Evolutionary conservation across 31 red algal species (phyloP).

Genomic region (Odonthalia washingtoniensis): DNA sequence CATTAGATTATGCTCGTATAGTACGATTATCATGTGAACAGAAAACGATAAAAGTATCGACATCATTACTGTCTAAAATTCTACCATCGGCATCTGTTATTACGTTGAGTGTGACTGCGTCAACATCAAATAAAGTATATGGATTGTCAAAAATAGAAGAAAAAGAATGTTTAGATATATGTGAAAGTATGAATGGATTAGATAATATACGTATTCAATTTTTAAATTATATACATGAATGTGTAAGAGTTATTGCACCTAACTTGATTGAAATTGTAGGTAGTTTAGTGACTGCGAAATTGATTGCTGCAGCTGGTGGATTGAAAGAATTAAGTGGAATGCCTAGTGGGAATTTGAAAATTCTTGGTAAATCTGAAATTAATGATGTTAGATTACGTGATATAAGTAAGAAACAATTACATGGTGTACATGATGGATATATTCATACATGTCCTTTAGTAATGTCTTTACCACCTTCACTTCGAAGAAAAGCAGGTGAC

Average conservation of each 20-base stretch:
- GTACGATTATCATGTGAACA: conserved; percentile 40
- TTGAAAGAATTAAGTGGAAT: conserved; percentile 63
- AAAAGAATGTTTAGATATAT: conserved; percentile 28
- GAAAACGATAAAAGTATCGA: conserved; percentile 34
- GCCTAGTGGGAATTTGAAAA: conserved; percentile 76
- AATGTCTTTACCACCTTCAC: conserved; percentile 53
- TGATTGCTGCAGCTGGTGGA: conserved; percentile 74
- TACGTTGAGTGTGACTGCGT: conserved; percentile 64
- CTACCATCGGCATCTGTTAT: conserved; percentile 71
- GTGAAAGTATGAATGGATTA: conserved; percentile 35
- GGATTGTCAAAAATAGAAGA: conserved; percentile 47
- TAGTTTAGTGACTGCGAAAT: conserved; percentile 64
- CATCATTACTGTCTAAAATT: conserved; percentile 59
- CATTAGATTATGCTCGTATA: conserved; percentile 72
- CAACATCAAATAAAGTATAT: conserved; percentile 49
- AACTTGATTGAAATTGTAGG: conserved; percentile 76
- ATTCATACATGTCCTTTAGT: conserved; percentile 61
- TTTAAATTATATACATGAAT: conserved; percentile 58
- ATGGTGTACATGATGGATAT: conserved; percentile 69
- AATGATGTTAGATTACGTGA: too few species aligned
- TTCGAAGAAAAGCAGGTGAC: conserved; percentile 70
- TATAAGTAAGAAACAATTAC: conserved; percentile 35
- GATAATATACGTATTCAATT: conserved; percentile 42
- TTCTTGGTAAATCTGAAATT: conserved; percentile 62
- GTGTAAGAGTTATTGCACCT: conserved; percentile 62